Base-by-base conservation (phyloP, 345 rosid genomes). In the Pistacia integerrima region DNA sequence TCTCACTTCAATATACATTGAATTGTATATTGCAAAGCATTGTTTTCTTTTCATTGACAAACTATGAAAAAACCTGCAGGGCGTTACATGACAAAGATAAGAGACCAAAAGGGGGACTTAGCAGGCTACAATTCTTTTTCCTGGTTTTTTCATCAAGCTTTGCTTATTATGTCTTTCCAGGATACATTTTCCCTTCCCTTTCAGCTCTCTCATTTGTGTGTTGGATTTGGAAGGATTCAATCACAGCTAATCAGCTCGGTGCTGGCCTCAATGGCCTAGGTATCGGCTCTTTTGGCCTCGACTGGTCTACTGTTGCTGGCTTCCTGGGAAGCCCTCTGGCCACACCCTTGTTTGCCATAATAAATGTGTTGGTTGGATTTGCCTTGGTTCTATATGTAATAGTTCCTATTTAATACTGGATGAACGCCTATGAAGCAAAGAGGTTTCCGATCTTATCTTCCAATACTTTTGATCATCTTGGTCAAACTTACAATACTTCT, bases 381-480 rank as follows among this genome's bases (percentile, higher is more conserved):
- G 38, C 81, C 87, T 77, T 93, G 76, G 11, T 88, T 20, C 35
- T 89, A 18, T 90, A 93, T 79, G 64, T 91, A 12, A 36, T 87
- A 36, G 74, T 85, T 7, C 95, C 95, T 13, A 83, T 86, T 77
- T 82, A 85, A 33, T 90, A 94, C 72, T 90, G 87, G 86, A 41
- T 20, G 6, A 90, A 93, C 30, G 56, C 64, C 1, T 85, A 66
- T 1, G 84, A 87, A 4, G 94, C 94, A 10, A 87, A 76, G 81
- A 74, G 77, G 74, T 94, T 87, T 77, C 94, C 98, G 0, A 64
- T 93, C 71, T 72, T 86, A 33, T 78, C 95, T 52, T 77, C 89
- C 0, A 71, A 69, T 8, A 88, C 93, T 61, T 94, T 74, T 7
- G 95, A 91, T 66, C 46, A 5, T 0, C 25, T 49, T 2, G 95